phyloP scores from a whole-genome alignment of 139 green algal genomes.

The Tetradesmus obliquus region DNA sequence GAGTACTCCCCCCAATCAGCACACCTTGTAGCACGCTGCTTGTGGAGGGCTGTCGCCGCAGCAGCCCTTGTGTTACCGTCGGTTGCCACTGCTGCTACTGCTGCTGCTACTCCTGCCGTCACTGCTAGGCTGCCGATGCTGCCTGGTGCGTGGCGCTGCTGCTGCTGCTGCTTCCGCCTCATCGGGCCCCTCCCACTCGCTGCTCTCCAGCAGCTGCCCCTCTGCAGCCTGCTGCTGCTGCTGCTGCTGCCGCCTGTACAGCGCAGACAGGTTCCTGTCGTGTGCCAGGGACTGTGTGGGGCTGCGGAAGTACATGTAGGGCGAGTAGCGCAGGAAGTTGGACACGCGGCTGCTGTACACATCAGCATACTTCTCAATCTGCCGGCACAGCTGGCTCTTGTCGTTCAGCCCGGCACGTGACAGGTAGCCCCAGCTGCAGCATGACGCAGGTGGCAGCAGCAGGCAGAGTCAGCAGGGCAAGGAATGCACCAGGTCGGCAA shows the following conservation, averaged over 20 bases:
- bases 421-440: slow-evolving; percentile 91
- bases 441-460: not conserved
- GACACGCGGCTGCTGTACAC: slow-evolving; percentile 92
- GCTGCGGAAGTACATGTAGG: slow-evolving; percentile 85
- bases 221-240: slow-evolving; percentile 8
- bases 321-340: slow-evolving; percentile 93
- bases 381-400: slow-evolving; percentile 92
- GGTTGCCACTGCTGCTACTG: not conserved
- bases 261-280: slow-evolving; percentile 73
- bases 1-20: too few relatives aligned
- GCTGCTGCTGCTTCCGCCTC: not conserved
- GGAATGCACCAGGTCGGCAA: not conserved
- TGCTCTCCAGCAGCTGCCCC: too few relatives aligned
- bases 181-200: not conserved
- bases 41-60: too few relatives aligned
- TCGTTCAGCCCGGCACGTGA: slow-evolving; percentile 94
- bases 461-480: not conserved
- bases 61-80: too few relatives aligned
- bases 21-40: too few relatives aligned
- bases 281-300: slow-evolving; percentile 82
- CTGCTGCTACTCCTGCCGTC: not conserved
- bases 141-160: not conserved
- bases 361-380: slow-evolving; percentile 98
- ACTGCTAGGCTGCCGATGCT: not conserved
- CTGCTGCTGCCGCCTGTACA: slow-evolving; percentile 38